A percentile compares a stretch with the other conserved stretches of the same genome.
Conservation (phyloP, 1,139 yeast genomes). For the Suhomyces guaymorum region DNA sequence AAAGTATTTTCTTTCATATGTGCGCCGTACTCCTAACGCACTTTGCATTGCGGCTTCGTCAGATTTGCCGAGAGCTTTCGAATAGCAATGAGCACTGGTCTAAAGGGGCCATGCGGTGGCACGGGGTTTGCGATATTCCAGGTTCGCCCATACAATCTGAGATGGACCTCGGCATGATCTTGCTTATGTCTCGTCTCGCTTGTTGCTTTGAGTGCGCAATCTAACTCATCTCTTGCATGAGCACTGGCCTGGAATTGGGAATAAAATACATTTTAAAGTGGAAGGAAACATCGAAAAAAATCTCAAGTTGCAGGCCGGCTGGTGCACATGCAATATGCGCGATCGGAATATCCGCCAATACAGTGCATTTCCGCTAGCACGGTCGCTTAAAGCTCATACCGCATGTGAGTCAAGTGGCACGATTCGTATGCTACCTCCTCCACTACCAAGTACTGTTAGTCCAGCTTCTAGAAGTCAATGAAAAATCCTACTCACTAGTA, state of each 20-base stretch:
- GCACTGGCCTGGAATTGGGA: not conserved
- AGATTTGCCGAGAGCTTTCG: slow-evolving; percentile 8
- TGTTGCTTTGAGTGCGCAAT: too few species aligned
- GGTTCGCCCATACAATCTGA: too few species aligned
- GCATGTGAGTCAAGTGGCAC: too few species aligned
- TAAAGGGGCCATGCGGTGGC: too few species aligned
- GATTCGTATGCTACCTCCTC: too few species aligned
- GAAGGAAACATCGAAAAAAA: not conserved
- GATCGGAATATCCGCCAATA: not conserved
- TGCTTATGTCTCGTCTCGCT: too few species aligned
- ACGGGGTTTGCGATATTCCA: too few species aligned
- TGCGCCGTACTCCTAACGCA: not conserved
- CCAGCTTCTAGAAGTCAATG: too few species aligned
- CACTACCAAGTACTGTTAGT: not conserved
- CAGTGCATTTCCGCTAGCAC: slow-evolving; percentile 1
- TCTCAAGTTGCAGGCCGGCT: not conserved
- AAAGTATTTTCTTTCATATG: slow-evolving; percentile 1
- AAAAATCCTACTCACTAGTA: too few species aligned
- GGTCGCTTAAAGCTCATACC: too few species aligned
- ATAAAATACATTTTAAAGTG: not conserved
- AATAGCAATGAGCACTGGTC: too few species aligned
- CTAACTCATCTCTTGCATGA: slow-evolving; percentile 2
- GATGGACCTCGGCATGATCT: too few species aligned
- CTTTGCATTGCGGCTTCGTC: slow-evolving; percentile 8
- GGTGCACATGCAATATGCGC: not conserved